phyloP scores from a whole-genome alignment of 306 rosid species.

The Begonia masoniana region DNA sequence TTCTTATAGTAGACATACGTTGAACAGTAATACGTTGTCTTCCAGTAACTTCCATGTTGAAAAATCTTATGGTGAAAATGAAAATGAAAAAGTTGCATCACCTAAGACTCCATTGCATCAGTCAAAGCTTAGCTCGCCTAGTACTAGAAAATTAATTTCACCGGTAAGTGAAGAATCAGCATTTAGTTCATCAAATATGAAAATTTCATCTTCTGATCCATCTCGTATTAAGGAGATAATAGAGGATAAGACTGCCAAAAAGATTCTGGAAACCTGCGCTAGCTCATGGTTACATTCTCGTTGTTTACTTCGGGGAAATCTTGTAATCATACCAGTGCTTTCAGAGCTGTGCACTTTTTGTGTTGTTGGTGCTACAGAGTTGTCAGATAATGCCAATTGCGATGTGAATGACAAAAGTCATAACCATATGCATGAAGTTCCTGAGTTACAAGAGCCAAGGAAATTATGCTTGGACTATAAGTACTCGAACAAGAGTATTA shows the following conservation, averaged over 20 bases:
- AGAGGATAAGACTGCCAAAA: too few species aligned
- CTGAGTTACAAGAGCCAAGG: conserved; percentile 15
- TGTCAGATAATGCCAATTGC: conserved; percentile 13
- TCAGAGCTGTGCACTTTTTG: conserved; percentile 42
- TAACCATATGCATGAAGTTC: conserved; percentile 18
- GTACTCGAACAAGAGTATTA: conserved; percentile 39
- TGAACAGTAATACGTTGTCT: conserved; percentile 14
- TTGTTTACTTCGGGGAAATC: conserved; percentile 52
- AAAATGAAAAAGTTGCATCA: conserved; percentile 32
- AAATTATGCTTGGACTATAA: conserved; percentile 36
- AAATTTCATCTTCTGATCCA: conserved; percentile 21
- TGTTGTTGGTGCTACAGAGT: conserved; percentile 40
- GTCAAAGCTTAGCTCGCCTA: conserved; percentile 27
- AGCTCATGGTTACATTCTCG: conserved; percentile 45
- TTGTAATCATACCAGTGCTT: conserved; percentile 45
- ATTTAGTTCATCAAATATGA: conserved; percentile 18
- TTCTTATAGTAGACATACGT: conserved; percentile 20
- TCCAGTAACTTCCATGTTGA: conserved; percentile 17
- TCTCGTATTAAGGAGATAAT: conserved; percentile 39
- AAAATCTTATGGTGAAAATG: conserved; percentile 19
- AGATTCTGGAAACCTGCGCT: conserved; percentile 39
- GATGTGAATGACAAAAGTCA: conserved; percentile 15
- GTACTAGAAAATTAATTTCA: conserved; percentile 25
- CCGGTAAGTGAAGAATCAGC: conserved; percentile 28
- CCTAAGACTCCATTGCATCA: conserved; percentile 61